Evolutionary conservation across 2,329 filamentous ascomycete species (phyloP).

Genomic region (Cryphonectria naterciae): DNA sequence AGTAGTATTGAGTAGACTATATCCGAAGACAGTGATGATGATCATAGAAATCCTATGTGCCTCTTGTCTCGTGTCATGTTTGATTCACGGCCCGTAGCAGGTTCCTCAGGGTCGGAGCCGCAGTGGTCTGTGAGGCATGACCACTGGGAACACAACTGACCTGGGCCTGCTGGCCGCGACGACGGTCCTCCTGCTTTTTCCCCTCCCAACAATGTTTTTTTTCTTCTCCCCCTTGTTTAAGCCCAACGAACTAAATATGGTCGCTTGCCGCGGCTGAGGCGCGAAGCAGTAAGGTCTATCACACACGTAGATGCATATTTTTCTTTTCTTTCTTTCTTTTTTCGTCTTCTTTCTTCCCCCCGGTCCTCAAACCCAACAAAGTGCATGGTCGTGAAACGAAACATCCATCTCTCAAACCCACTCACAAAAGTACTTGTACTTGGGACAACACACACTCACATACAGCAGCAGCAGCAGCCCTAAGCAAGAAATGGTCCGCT

Average conservation of each 20-base stretch:
- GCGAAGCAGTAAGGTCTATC: neutral
- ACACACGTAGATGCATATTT: neutral
- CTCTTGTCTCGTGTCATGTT: neutral
- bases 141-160: neutral
- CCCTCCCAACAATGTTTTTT: neutral
- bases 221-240: neutral
- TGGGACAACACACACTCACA: neutral
- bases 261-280: conserved; percentile 3
- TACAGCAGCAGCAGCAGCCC: neutral
- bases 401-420: neutral
- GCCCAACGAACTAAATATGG: neutral
- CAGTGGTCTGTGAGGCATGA: neutral
- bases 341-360: no score
- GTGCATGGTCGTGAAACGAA: neutral
- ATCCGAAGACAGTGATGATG: neutral
- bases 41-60: neutral
- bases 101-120: neutral
- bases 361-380: neutral
- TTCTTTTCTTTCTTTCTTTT: no score
- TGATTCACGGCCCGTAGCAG: neutral
- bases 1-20: neutral
- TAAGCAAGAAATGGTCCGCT: neutral
- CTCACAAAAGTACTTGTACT: neutral
- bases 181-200: no score
- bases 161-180: no score